Base-by-base conservation (phyloP, 2,329 filamentous ascomycete species). In the Ophiocordyceps sinensis region DNA sequence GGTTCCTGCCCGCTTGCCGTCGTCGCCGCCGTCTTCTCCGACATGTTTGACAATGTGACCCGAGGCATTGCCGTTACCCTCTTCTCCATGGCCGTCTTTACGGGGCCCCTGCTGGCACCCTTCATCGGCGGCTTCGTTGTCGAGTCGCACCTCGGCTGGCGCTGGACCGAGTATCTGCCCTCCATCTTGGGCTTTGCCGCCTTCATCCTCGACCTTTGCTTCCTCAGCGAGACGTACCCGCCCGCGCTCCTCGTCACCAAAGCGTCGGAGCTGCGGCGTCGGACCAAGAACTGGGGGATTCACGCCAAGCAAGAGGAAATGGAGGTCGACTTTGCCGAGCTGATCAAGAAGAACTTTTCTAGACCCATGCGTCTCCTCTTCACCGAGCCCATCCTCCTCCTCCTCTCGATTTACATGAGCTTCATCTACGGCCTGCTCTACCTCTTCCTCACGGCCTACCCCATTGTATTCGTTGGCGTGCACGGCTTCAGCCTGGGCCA, bases 391-490 rank as follows among this genome's bases (percentile, higher is more conserved):
- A 82, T 85, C 42, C 77, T 85, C 42, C 65, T 75, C 1, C 62
- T 79, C 10, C 61, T 85, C 19, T 81, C 78, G 31, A 64, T 85
- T 42, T 85, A 85, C 61, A 81, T 80, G 66, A 73, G 78, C 35
- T 85, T 85, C 60, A 77, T 83, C 57, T 87, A 88, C 53, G 82
- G 70, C 14, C 67, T 91, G 1, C 73, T 94, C 1, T 94, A 91
- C 54, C 77, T 89, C 23, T 91, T 91, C 65, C 68, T 94, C 40
- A 88, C 85, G 0, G 83, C 85, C 1, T 93, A 93, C 51, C 80
- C 83, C 0, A 73, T 91, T 36, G 82, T 93, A 38, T 94, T 91
- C 62, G 67, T 80, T 45, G 66, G 70, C 26, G 69, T 87, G 5
- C 82, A 94, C 58, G 70, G 73, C 48, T 81, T 89, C 65, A 75